Base-by-base conservation (phyloP, 2,329 filamentous ascomycete species). In the Xylariales sp. region DNA sequence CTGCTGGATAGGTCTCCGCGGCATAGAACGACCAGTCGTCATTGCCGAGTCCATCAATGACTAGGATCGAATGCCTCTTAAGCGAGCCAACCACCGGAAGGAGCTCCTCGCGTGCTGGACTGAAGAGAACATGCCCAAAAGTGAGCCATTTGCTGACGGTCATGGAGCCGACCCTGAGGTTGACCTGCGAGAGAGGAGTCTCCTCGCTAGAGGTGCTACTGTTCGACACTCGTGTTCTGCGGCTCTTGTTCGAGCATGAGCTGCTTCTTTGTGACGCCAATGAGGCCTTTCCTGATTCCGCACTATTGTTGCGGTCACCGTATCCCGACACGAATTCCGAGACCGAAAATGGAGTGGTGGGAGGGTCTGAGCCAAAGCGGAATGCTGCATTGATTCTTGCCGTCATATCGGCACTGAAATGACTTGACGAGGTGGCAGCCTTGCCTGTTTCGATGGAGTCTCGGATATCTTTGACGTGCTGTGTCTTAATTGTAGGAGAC, bases 21-120 rank as follows among this genome's bases (percentile, higher is more conserved):
- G 86, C 86, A 52, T 89, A 91, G 59, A 88, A 90, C 0, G 86
- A 90, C 87, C 87, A 93, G 56, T 93, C 87, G 50, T 85, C 81
- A 55, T 89, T 90, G n/a, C 87, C 87, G 21, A 93, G 79, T 4
- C 87, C 87, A 63, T 93, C 87, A 43, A 93, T 74, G 14, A 93
- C 83, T 3, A 93, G 71, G 19, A 93, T 79, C 0, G 78, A 81
- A 43, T 69, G 83, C 41, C 65, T 76, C 66, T 73, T 84, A 63
- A 56, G 64, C 11, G 60, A 66, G 39, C 63, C 67, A 12, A 63
- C 71, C 1, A 73, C 65, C 14, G 76, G 66, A 28, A 77, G 64
- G 16, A 90, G 71, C 50, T 88, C 82, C 33, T 87, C 82, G 19
- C 87, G 78, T 4, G 85, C 80, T 9, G 88, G 86, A 51, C 85